Evolutionary conservation across 2,329 filamentous ascomycete genomes (phyloP).

Genomic region (Colletotrichum endophyticum): DNA sequence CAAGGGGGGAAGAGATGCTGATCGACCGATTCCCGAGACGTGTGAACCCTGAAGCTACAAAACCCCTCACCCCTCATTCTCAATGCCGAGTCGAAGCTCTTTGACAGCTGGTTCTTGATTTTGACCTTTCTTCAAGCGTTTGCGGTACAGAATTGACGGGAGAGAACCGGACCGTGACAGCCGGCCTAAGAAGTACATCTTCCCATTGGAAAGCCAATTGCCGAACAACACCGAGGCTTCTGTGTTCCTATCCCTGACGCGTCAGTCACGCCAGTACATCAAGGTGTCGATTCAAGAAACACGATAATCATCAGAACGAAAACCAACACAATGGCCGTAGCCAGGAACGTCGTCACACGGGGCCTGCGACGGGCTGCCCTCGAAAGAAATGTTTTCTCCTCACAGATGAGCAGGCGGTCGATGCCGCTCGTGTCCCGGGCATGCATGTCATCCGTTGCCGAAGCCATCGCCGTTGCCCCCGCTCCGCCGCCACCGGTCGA

Average conservation of each 20-base stretch:
- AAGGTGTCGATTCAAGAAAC: background rate
- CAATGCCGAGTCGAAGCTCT: background rate
- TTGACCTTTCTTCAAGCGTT: background rate
- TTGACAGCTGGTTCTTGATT: background rate
- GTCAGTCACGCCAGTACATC: background rate
- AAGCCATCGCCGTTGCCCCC: constrained; percentile 6
- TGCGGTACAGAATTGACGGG: background rate
- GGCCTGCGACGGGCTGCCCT: background rate
- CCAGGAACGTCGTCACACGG: background rate
- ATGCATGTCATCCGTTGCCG: constrained; percentile 13
- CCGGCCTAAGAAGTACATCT: background rate
- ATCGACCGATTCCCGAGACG: background rate
- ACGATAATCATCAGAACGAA: background rate
- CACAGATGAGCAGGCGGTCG: background rate
- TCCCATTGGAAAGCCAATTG: background rate
- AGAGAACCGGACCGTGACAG: background rate
- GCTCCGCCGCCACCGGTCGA: constrained; percentile 6
- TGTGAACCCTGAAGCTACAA: constrained; percentile 13
- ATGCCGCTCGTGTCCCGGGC: background rate
- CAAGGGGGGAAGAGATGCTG: background rate
- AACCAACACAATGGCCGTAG: background rate
- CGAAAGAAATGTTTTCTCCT: background rate
- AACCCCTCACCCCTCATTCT: constrained; percentile 13
- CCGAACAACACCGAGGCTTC: background rate
- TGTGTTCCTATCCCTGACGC: background rate